A percentile compares a stretch with the other conserved stretches of the same genome.
phyloP scores from a whole-genome alignment of 805 yeast species.

The Candida manassasensis region DNA sequence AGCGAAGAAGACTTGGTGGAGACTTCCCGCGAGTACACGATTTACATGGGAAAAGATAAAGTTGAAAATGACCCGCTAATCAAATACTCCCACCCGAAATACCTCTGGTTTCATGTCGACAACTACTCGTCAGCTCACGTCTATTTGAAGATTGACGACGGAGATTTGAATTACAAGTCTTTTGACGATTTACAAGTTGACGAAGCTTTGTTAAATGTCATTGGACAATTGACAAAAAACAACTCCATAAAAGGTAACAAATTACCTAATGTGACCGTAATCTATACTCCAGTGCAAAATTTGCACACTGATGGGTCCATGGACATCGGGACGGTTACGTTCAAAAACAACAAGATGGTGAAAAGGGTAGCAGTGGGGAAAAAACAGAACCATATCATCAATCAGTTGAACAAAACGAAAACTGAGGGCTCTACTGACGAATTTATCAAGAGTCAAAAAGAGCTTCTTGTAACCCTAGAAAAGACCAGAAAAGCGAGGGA shows the following conservation, averaged over 20 bases:
- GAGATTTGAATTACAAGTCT: conserved; percentile 31
- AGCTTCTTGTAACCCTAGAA: conserved; percentile 27
- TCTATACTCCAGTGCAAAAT: conserved; percentile 73
- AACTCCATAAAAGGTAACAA: conserved; percentile 76
- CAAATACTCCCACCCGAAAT: conserved; percentile 58
- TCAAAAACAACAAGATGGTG: conserved; percentile 53
- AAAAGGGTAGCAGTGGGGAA: conserved; percentile 49
- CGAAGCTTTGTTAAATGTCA: conserved; percentile 42
- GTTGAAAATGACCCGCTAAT: conserved; percentile 54
- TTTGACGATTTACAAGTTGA: conserved; percentile 41
- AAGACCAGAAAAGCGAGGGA: conserved; percentile 38
- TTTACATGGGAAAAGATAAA: conserved; percentile 74
- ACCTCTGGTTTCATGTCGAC: conserved; percentile 81
- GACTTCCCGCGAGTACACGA: conserved; percentile 22
- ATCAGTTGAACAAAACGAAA: conserved; percentile 61
- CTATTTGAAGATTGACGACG: conserved; percentile 52
- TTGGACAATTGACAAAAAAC: conserved; percentile 70
- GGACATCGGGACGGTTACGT: conserved; percentile 78
- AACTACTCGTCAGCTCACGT: conserved; percentile 74
- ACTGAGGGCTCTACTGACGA: conserved; percentile 48
- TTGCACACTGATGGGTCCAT: conserved; percentile 61
- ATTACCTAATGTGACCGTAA: conserved; percentile 56
- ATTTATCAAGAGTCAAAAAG: conserved; percentile 30
- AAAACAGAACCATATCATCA: conserved; percentile 56
- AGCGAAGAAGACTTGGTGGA: conserved; percentile 17